These are phyloP conservation scores for Simplicillium sp. DNA, from an alignment of 2,329 filamentous ascomycete species.

Conservation along the genomic window DNA sequence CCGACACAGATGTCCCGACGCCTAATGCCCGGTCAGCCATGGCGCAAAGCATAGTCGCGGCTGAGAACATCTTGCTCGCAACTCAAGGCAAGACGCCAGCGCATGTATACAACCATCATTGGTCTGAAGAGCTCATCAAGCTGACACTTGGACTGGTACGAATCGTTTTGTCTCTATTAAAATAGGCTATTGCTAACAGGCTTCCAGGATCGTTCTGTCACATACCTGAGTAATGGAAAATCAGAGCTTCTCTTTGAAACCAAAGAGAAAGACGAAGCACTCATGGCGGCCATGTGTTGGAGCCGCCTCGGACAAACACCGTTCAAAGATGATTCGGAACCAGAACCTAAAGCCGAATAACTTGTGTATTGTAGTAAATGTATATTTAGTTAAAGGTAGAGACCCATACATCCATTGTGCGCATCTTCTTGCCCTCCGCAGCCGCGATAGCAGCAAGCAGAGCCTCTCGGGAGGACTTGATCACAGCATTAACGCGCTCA, in stretches of 20 bases:
- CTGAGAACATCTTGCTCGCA: slow-evolving; percentile 42
- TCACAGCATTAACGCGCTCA: slow-evolving; percentile 16
- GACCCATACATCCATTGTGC: slow-evolving; percentile 34
- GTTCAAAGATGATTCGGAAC: slow-evolving; percentile 25
- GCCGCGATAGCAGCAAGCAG: slow-evolving; percentile 17
- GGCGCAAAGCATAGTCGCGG: slow-evolving; percentile 41
- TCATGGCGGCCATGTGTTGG: slow-evolving; percentile 35
- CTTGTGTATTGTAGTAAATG: too few species aligned
- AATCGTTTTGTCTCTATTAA: neutral
- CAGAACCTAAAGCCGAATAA: neutral
- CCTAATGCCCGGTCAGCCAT: slow-evolving; percentile 46
- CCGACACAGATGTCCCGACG: slow-evolving; percentile 33
- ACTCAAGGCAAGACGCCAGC: slow-evolving; percentile 29
- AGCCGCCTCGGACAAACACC: slow-evolving; percentile 31
- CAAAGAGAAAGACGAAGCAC: slow-evolving; percentile 31
- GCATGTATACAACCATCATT: slow-evolving; percentile 29
- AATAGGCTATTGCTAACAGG: too few species aligned
- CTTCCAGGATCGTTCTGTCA: slow-evolving; percentile 33
- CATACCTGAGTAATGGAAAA: slow-evolving; percentile 30
- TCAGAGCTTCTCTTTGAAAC: slow-evolving; percentile 30
- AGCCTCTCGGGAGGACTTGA: slow-evolving; percentile 21
- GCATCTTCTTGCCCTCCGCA: slow-evolving; percentile 18
- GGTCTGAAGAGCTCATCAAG: slow-evolving; percentile 41
- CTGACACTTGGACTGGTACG: slow-evolving; percentile 43
- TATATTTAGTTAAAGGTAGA: neutral